Evolutionary conservation across 352 stramenopile genomes (phyloP).

Genomic region (Pythium dissotocum): DNA sequence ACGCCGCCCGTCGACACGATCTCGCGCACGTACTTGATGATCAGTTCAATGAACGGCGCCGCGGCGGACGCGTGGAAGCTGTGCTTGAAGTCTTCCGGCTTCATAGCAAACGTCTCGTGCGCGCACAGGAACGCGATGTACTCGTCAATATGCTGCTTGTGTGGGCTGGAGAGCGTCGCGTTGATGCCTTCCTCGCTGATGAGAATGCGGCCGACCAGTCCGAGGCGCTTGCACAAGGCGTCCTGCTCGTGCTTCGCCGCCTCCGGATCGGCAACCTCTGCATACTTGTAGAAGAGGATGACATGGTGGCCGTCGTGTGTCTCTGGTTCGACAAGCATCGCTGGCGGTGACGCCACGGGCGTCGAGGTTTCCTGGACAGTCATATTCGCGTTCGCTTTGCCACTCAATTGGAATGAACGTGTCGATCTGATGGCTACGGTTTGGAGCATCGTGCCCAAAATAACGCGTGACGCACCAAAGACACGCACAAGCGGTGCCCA

Average conservation of each 20-base stretch:
- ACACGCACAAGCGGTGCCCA: background rate
- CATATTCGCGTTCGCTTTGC: background rate
- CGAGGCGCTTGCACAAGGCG: conserved; percentile 46
- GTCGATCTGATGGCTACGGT: conserved; percentile 2
- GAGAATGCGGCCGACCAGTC: conserved; percentile 69
- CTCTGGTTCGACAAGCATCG: background rate
- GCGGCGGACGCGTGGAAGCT: conserved; percentile 45
- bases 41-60: conserved; percentile 61
- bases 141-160: conserved; percentile 79
- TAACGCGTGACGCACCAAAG: background rate
- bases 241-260: conserved; percentile 40
- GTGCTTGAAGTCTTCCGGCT: conserved; percentile 75
- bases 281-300: conserved; percentile 88
- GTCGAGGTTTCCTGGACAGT: background rate
- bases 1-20: conserved; percentile 59
- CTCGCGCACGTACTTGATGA: conserved; percentile 65
- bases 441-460: background rate
- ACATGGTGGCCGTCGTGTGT: conserved; percentile 26
- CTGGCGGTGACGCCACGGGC: background rate
- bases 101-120: conserved; percentile 56
- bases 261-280: conserved; percentile 45
- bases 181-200: conserved; percentile 86
- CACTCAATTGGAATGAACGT: background rate
- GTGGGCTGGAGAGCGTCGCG: conserved; percentile 78
- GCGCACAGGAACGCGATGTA: conserved; percentile 69